These are phyloP conservation scores for Pichia norvegensis DNA, from an alignment of 1,139 yeast genomes.

Conservation along the genomic window DNA sequence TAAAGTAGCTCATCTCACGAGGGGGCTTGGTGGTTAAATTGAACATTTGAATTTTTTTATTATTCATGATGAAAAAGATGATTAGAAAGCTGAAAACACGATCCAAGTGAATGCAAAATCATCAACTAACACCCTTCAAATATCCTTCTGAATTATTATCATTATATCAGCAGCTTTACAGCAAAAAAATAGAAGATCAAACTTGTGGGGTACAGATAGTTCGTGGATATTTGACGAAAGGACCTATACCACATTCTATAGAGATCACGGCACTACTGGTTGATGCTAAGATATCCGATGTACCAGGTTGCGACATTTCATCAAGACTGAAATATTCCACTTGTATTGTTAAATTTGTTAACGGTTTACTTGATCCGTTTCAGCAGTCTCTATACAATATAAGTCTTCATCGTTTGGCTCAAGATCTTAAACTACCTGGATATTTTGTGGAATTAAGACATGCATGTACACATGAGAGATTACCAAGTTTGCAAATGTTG, in stretches of 20 bases:
- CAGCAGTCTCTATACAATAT: conserved; percentile 76
- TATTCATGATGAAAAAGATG: too few relatives aligned
- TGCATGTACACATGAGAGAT: conserved; percentile 79
- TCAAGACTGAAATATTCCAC: conserved; percentile 55
- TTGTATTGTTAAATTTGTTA: conserved; percentile 81
- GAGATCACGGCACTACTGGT: conserved; percentile 63
- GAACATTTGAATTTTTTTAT: background rate
- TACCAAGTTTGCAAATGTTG: conserved; percentile 66
- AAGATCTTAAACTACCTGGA: conserved; percentile 60
- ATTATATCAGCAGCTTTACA: conserved; percentile 4
- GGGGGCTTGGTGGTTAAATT: background rate
- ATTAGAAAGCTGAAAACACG: too few relatives aligned
- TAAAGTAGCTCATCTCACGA: too few relatives aligned
- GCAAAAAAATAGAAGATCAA: conserved; percentile 1
- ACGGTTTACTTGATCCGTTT: conserved; percentile 80
- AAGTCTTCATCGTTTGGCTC: conserved; percentile 72
- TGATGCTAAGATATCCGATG: conserved; percentile 35
- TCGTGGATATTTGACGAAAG: conserved; percentile 55
- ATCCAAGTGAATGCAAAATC: conserved; percentile 5
- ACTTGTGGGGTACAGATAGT: conserved; percentile 40
- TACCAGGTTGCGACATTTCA: conserved; percentile 15
- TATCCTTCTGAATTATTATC: conserved; percentile 9
- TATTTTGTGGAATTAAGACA: conserved; percentile 88
- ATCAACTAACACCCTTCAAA: conserved; percentile 14
- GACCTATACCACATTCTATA: conserved; percentile 71